Conservation (phyloP, 306 rosid species). For the Arachis hypogaea region DNA sequence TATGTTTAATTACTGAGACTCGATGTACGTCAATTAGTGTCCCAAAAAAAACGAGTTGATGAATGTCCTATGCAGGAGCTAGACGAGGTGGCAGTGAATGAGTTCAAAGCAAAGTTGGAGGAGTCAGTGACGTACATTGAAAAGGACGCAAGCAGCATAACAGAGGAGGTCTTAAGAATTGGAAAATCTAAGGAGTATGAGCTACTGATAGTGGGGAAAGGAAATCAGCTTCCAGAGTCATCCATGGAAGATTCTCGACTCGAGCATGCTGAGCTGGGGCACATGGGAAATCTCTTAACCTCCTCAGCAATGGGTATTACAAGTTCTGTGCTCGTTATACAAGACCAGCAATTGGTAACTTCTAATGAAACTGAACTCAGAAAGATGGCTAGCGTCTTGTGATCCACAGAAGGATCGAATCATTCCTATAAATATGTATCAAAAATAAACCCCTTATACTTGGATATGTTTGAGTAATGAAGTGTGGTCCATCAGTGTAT, state of each 20-base stretch:
- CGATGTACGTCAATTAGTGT: no score
- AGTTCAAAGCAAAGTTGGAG: slow-evolving; percentile 35
- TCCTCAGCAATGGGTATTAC: slow-evolving; percentile 31
- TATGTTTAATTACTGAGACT: background rate
- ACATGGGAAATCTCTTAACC: slow-evolving; percentile 40
- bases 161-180: slow-evolving; percentile 38
- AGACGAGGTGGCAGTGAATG: slow-evolving; percentile 38
- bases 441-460: background rate
- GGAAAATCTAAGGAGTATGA: slow-evolving; percentile 37
- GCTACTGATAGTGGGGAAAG: slow-evolving; percentile 48
- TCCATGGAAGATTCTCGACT: slow-evolving; percentile 9
- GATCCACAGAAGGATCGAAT: slow-evolving; percentile 1
- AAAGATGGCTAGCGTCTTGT: background rate
- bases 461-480: background rate
- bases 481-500: background rate
- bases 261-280: slow-evolving; percentile 45
- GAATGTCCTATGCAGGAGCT: slow-evolving; percentile 33
- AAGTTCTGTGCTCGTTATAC: slow-evolving; percentile 41
- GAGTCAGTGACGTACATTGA: slow-evolving; percentile 38
- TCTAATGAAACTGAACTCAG: slow-evolving; percentile 1
- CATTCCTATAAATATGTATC: slow-evolving; percentile 3
- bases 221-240: slow-evolving; percentile 11
- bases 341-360: slow-evolving; percentile 17
- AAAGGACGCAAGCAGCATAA: slow-evolving; percentile 29
- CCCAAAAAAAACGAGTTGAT: no score